phyloP scores from a whole-genome alignment of 352 stramenopile species.

The Aphanomyces invadans region DNA sequence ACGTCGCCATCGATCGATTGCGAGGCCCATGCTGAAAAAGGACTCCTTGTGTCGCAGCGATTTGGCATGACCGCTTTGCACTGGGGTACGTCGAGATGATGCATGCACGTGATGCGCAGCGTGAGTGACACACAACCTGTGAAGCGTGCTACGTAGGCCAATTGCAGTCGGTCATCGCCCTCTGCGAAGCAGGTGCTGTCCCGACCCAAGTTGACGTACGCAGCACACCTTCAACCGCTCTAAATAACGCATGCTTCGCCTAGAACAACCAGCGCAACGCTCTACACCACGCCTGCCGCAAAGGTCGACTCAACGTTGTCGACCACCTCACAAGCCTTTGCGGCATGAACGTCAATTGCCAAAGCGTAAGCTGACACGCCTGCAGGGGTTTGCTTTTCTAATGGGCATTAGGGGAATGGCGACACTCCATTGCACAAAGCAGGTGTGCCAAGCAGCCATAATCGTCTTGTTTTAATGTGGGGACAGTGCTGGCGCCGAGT shows the following conservation, averaged over 20 bases:
- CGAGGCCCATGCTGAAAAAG: no score
- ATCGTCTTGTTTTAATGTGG: neutral
- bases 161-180: slow-evolving; percentile 43
- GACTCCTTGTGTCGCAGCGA: slow-evolving; percentile 31
- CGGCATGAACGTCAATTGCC: slow-evolving; percentile 50
- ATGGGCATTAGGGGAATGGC: slow-evolving; percentile 28
- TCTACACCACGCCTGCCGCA: slow-evolving; percentile 67
- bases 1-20: slow-evolving; percentile 19
- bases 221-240: neutral
- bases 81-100: slow-evolving; percentile 40
- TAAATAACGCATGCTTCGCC: neutral
- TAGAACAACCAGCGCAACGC: slow-evolving; percentile 50
- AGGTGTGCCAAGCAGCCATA: slow-evolving; percentile 31
- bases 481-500: neutral
- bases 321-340: slow-evolving; percentile 39
- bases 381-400: no score
- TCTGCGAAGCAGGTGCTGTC: slow-evolving; percentile 43
- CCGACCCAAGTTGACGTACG: slow-evolving; percentile 31
- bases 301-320: slow-evolving; percentile 58
- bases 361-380: slow-evolving; percentile 34
- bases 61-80: slow-evolving; percentile 77
- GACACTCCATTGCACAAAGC: slow-evolving; percentile 77
- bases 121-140: no score
- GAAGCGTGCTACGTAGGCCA: slow-evolving; percentile 54
- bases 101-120: no score